A percentile compares a stretch with the other conserved stretches of the same genome.
phyloP scores from a whole-genome alignment of 2,329 filamentous ascomycete species.

The Penicillium sp. region DNA sequence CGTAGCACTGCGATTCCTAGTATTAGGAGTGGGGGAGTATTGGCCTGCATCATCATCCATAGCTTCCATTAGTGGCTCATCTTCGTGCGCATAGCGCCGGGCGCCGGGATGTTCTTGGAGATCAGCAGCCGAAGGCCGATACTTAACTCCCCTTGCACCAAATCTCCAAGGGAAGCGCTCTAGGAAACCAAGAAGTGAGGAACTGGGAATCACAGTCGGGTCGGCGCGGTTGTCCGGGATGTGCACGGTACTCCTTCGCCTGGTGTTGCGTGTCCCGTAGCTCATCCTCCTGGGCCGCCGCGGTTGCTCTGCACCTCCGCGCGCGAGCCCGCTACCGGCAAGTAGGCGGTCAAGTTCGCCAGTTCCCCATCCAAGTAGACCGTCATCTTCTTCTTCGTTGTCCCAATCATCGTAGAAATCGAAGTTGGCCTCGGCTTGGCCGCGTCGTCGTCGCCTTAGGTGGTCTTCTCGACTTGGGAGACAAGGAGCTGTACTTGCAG shows the following conservation, averaged over 20 bases:
- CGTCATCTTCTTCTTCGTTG: conserved; percentile 56
- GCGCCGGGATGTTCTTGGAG: conserved; percentile 78
- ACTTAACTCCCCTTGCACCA: conserved; percentile 73
- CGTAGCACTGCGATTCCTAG: conserved; percentile 70
- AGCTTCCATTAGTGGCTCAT: conserved; percentile 69
- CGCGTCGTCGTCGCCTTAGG: conserved; percentile 66
- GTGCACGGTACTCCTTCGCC: conserved; percentile 57
- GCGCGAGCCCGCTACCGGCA: conserved; percentile 59
- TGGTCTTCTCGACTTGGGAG: conserved; percentile 71
- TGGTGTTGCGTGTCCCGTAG: conserved; percentile 70
- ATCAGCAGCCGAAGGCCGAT: conserved; percentile 87
- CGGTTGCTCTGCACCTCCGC: conserved; percentile 59
- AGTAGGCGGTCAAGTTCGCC: conserved; percentile 85
- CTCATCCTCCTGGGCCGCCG: conserved; percentile 79
- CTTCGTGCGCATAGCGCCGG: conserved; percentile 53
- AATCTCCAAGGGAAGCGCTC: conserved; percentile 81
- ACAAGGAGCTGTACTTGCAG: conserved; percentile 67
- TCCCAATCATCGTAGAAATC: conserved; percentile 99
- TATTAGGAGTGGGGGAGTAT: conserved; percentile 16
- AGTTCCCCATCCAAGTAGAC: conserved; percentile 72
- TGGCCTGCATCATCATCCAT: conserved; percentile 48
- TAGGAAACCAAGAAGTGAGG: conserved; percentile 80
- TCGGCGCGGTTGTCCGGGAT: conserved; percentile 58
- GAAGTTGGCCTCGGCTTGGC: conserved; percentile 76
- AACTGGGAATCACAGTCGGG: conserved; percentile 85